Conservation (phyloP, 176 grass and related monocot species). For the Ensete glaucum region DNA sequence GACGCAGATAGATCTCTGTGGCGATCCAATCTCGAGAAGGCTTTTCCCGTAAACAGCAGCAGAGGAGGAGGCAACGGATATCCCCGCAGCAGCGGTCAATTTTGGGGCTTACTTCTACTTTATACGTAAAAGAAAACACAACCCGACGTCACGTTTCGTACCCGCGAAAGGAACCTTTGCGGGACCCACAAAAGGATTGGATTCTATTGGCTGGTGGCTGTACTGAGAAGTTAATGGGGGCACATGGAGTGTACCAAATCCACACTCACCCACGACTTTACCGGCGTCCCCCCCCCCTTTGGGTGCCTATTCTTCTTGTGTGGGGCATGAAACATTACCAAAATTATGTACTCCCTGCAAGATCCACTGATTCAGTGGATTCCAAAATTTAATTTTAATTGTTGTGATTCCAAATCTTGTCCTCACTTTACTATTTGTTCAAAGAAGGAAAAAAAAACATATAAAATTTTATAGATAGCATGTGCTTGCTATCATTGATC, state of each 20-base stretch:
- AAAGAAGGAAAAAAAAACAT: no score
- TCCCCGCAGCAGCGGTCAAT: neutral
- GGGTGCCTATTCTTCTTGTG: no score
- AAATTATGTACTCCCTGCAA: no score
- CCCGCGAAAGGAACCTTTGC: neutral
- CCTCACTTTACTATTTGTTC: no score
- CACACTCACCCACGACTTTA: no score
- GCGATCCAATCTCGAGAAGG: neutral
- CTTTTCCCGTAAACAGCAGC: neutral
- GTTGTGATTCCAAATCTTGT: no score
- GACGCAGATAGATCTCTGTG: neutral
- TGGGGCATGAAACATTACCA: no score
- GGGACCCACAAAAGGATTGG: neutral
- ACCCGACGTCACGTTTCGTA: neutral
- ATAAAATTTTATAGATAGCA: no score
- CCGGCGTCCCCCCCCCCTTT: no score
- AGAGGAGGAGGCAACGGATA: neutral
- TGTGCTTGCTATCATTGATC: no score
- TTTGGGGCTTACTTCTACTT: neutral
- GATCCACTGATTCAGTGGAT: no score
- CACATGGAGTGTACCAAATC: neutral
- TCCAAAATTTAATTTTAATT: no score
- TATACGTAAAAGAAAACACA: neutral
- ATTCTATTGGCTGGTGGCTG: neutral
- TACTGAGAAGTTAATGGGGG: neutral